Evolutionary conservation across 305 asterid genomes (phyloP).

Genomic region (Fraxinus platypoda): DNA sequence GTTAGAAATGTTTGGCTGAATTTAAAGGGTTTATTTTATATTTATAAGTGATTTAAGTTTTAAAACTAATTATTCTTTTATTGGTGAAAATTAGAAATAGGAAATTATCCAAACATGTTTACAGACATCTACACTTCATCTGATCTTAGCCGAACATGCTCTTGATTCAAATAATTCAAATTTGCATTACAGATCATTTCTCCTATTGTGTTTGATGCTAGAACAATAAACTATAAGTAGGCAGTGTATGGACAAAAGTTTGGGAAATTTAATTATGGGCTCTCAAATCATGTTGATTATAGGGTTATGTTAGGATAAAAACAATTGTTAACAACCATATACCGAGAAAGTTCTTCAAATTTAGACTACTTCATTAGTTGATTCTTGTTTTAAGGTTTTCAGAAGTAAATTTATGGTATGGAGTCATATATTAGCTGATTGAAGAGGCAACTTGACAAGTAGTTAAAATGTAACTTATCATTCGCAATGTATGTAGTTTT

Average conservation of each 20-base stretch:
- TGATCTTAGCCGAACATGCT: background rate
- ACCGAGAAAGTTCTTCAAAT: background rate
- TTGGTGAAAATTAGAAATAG: background rate
- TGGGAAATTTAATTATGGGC: background rate
- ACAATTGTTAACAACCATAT: background rate
- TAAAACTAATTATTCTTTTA: background rate
- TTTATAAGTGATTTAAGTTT: background rate
- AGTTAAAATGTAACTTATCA: background rate
- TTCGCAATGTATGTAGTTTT: background rate
- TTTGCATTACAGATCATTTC: background rate
- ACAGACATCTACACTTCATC: background rate
- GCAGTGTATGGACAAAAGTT: background rate
- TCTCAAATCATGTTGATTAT: background rate
- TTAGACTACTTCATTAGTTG: background rate
- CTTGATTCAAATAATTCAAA: background rate
- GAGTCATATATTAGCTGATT: background rate
- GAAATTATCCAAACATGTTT: background rate
- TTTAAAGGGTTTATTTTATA: background rate
- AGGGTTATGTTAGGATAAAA: background rate
- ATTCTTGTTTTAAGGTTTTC: background rate
- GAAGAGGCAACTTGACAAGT: background rate
- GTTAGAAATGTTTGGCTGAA: background rate
- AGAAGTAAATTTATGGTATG: background rate
- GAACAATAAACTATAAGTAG: background rate
- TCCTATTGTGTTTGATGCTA: background rate